These are phyloP conservation scores for Pythium coloratum DNA, from an alignment of 352 stramenopile genomes.

Conservation along the genomic window DNA sequence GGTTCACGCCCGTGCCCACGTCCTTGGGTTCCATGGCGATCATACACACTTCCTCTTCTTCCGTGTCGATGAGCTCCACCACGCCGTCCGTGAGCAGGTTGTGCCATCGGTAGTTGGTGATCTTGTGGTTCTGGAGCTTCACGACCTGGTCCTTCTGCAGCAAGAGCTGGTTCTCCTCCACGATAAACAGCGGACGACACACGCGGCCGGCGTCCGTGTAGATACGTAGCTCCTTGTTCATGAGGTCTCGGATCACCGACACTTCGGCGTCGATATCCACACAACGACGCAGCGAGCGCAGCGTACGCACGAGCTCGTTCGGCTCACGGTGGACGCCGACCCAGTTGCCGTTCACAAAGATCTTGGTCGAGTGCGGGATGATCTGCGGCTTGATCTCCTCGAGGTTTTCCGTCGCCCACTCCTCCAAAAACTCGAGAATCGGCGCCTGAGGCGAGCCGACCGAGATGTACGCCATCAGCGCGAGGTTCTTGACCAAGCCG, in stretches of 20 bases:
- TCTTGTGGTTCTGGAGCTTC: conserved; percentile 91
- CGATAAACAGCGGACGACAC: conserved; percentile 98
- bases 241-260: conserved; percentile 97
- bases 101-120: conserved; percentile 88
- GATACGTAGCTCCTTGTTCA: conserved; percentile 98
- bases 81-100: conserved; percentile 93
- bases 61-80: conserved; percentile 98
- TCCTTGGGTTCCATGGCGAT: conserved; percentile 99
- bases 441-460: conserved; percentile 91
- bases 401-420: conserved; percentile 98
- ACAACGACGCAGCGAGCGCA: conserved; percentile 93
- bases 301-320: conserved; percentile 94
- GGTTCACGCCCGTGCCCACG: conserved; percentile 85
- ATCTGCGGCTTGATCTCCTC: conserved; percentile 97
- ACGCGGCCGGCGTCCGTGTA: conserved; percentile 99
- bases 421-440: conserved; percentile 98
- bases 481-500: conserved; percentile 98
- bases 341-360: conserved; percentile 99
- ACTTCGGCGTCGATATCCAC: conserved; percentile 99
- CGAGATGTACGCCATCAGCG: conserved; percentile 99
- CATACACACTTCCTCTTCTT: conserved; percentile 99
- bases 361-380: conserved; percentile 98
- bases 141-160: conserved; percentile 98
- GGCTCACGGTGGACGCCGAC: conserved; percentile 98
- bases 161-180: conserved; percentile 94